Evolutionary conservation across 2,329 filamentous ascomycete genomes (phyloP), one percentile per base, ranked within the genome.

Genomic region (Cylindrodendrum hubeiense): DNA sequence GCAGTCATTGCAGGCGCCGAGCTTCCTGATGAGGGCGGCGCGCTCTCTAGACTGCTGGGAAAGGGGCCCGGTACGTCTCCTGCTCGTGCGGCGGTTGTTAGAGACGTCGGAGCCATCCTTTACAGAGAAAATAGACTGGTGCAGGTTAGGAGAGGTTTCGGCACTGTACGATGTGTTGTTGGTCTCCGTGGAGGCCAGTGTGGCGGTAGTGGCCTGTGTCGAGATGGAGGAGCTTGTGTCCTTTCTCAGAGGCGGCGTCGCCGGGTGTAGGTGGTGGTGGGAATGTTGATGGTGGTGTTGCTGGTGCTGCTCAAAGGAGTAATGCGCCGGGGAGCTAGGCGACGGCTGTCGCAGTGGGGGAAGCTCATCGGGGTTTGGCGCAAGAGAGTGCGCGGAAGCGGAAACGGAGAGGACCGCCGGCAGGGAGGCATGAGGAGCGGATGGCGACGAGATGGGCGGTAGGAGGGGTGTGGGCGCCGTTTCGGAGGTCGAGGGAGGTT

Each of bases 21-120:
- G 79, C 75, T 89, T 89, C 71, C 87, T 80, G 66, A 89, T 89
- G 62, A 89, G 75, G 49, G 87, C 87, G 50, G 87, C 87, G 75
- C 86, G 86, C 70, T 89, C 86, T 75, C 87, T 83, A 71, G 88
- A 87, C 67, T 86, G 81, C 58, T 86, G 83, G 33, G 86, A 88
- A 67, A 89, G 79, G 66, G 87, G 87, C 44, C 87, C 87, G 67
- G 87, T 89, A 60, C 87, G 85, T 76, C 87, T 84, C 73, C 87
- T 84, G 74, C 85, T 89, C 67, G 86, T 81, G 71, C 86, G 85
- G 71, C 85, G 85, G 74, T 80, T 82, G 74, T 84, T 83, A 79
- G 82, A 82, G 75, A 85, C 79, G 77, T 87, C 85, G 77, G 82
- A 79, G 66, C 85, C 86, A 81, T 88, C 86, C 77, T 84, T 84